Conservation (phyloP, 2,329 filamentous ascomycete species). For the Tolypocladium endophyticum region DNA sequence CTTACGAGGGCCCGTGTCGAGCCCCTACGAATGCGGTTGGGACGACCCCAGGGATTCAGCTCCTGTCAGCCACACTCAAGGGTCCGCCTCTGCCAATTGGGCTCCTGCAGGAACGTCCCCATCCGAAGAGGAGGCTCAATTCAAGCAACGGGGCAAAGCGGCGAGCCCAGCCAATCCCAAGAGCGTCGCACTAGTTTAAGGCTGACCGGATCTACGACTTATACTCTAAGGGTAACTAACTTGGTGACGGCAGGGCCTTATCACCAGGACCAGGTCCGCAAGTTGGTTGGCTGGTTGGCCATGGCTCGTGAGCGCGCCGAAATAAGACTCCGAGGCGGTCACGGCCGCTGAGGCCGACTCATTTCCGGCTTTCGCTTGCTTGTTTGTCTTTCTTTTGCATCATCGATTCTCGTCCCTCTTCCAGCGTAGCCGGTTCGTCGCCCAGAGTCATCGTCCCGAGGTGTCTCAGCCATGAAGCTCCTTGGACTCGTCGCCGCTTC, state of each 20-base stretch:
- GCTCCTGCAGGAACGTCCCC: not conserved
- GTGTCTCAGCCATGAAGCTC: constrained; percentile 11
- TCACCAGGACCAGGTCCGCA: not conserved
- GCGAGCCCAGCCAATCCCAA: not conserved
- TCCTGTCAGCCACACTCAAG: constrained; percentile 21
- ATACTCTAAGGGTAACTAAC: too few species aligned
- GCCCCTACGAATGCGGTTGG: too few species aligned
- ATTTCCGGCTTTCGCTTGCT: not conserved
- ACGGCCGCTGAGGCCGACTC: not conserved
- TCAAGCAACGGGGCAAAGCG: not conserved
- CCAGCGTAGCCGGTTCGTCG: not conserved
- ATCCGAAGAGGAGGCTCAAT: not conserved
- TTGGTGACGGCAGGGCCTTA: not conserved
- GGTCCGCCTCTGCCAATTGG: constrained; percentile 12
- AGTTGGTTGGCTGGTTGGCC: not conserved
- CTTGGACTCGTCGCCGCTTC: constrained; percentile 8
- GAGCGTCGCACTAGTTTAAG: constrained; percentile 8
- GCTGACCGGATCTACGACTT: not conserved
- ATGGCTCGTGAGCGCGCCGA: not conserved
- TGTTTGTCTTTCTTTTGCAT: not conserved
- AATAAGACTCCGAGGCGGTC: constrained; percentile 2
- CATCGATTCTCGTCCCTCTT: not conserved
- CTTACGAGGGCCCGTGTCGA: too few species aligned
- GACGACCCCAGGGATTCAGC: constrained; percentile 16
- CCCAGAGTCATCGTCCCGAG: not conserved